Conservation (phyloP, 2,329 filamentous ascomycete genomes). For the Ascochyta pisi region DNA sequence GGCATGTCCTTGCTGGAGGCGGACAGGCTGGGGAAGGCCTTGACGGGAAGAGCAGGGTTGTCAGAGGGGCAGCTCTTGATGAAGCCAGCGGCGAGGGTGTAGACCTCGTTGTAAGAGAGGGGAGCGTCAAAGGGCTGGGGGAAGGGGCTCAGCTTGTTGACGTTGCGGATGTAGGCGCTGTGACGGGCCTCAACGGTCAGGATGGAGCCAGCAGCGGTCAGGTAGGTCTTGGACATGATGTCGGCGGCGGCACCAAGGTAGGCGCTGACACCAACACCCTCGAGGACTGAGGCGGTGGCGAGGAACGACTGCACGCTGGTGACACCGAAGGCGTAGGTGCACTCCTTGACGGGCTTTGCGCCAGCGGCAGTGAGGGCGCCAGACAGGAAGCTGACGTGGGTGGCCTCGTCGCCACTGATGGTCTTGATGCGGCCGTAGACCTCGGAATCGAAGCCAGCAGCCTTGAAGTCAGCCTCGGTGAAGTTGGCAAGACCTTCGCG, state of each 20-base stretch:
- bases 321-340: conserved; percentile 63
- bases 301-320: conserved; percentile 60
- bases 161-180: conserved; percentile 65
- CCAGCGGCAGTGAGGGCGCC: conserved; percentile 54
- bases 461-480: conserved; percentile 40
- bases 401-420: conserved; percentile 64
- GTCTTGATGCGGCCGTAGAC: conserved; percentile 66
- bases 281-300: conserved; percentile 60
- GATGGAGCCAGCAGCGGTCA: conserved; percentile 68
- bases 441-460: conserved; percentile 45
- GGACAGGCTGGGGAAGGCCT: conserved; percentile 62
- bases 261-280: conserved; percentile 64
- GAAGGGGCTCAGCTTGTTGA: conserved; percentile 60
- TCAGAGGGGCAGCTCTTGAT: conserved; percentile 63
- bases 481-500: conserved; percentile 65
- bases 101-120: conserved; percentile 65
- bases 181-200: conserved; percentile 71
- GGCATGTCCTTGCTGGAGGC: conserved; percentile 20
- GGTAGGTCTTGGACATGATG: conserved; percentile 64
- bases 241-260: conserved; percentile 68
- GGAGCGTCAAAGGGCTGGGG: conserved; percentile 67
- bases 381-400: conserved; percentile 65
- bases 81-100: conserved; percentile 69
- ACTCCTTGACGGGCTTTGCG: conserved; percentile 59
- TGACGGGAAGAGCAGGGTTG: conserved; percentile 65